Evolutionary conservation across 208 protist genomes (phyloP), one percentile per base, ranked within the genome.

Genomic region (Leishmania braziliensis): DNA sequence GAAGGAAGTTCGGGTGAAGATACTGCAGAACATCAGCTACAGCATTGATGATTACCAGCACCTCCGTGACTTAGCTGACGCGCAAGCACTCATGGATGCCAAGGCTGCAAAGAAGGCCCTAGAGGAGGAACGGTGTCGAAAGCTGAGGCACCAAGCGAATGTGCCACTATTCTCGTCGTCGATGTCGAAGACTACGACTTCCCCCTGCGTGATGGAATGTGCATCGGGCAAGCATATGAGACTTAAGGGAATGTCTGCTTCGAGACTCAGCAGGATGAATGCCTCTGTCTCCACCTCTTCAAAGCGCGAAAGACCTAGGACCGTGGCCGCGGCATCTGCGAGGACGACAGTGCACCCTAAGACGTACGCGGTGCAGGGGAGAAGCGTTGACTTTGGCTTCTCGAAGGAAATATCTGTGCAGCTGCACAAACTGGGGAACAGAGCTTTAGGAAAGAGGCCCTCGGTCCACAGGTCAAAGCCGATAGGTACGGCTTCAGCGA

Each of bases 41-140:
- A 88, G 77, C 74, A 84, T 96, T 48, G 82, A 88, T 53, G 71
- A 83, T 23, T 96, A 96, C 77, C 83, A 86, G 39, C 80, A 80
- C 29, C 43, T 96, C 2, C 78, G 88, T 36, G 75, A 84, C 69
- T 60, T 80, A 18, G 65, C 33, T 26, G 82, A 80, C 26, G 51
- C 68, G 2, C 23, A 80, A 10, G 74, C 53, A 0, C 43, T 63
- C 39, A 76, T 81, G 12, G 53, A 83, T 36, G 78, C 29, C 2
- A 71, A 79, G 50, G 70, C 85, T 56, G 74, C 73, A 33, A 72
- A 80, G 50, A 80, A 78, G 63, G 29, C 56, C 36, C 60, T 68
- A 50, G 53, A 86, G 77, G 69, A 75, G 36, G 69, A 81, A 48
- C 60, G 63, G 69, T 51, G 80, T 43, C 75, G 58, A 53, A 69